These are phyloP conservation scores for Arthrinium phaeospermum DNA, from an alignment of 2,329 filamentous ascomycete species.

Conservation along the genomic window DNA sequence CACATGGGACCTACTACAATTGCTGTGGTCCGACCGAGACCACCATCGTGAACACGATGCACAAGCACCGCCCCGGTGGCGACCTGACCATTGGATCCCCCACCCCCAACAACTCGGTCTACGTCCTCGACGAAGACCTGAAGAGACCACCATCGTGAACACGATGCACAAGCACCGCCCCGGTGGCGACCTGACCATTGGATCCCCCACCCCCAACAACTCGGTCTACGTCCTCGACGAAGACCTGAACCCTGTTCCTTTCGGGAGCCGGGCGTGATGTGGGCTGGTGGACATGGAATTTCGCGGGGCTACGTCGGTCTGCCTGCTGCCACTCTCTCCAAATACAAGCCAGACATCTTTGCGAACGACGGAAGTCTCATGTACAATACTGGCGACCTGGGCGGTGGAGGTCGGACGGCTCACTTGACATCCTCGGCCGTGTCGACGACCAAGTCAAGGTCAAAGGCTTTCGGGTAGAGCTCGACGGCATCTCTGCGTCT, in stretches of 20 bases:
- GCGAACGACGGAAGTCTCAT: conserved; percentile 55
- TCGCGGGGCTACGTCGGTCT: conserved; percentile 62
- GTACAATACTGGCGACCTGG: conserved; percentile 67
- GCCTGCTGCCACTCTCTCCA: conserved; percentile 53
- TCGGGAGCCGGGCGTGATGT: conserved; percentile 60
- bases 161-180: conserved; percentile 57
- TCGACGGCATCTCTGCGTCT: conserved; percentile 61
- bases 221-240: conserved; percentile 60
- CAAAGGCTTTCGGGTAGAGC: conserved; percentile 66
- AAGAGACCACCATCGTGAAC: conserved; percentile 66
- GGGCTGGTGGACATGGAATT: conserved; percentile 62
- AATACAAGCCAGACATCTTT: conserved; percentile 58
- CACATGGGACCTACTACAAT: conserved; percentile 56
- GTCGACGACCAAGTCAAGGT: conserved; percentile 68
- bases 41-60: conserved; percentile 64
- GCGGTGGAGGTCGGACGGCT: conserved; percentile 58
- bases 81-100: conserved; percentile 60
- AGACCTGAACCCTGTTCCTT: conserved; percentile 47
- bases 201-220: conserved; percentile 61
- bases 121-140: conserved; percentile 60
- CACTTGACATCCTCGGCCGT: conserved; percentile 60
- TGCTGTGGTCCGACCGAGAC: conserved; percentile 66
- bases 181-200: conserved; percentile 57
- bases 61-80: conserved; percentile 52
- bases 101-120: conserved; percentile 62